Evolutionary conservation across 2,329 filamentous ascomycete genomes (phyloP).

Genomic region (Colletotrichum coccodes): DNA sequence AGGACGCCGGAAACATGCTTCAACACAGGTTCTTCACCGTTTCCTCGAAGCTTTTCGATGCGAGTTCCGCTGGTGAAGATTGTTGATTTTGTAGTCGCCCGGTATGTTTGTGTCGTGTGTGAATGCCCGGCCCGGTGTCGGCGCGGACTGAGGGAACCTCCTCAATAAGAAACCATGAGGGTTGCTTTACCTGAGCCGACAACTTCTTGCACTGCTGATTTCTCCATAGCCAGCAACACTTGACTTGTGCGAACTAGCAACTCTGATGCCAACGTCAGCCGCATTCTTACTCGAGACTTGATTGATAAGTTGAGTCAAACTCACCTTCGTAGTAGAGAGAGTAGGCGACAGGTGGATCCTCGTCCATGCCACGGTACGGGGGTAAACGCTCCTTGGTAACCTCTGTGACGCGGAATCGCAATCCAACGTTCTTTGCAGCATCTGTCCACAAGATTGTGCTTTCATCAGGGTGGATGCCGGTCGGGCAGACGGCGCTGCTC

Average conservation of each 20-base stretch:
- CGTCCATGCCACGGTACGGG: slow-evolving; percentile 65
- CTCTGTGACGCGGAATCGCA: slow-evolving; percentile 70
- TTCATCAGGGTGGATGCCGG: slow-evolving; percentile 33
- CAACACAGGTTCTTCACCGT: not conserved
- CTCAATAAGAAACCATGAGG: slow-evolving; percentile 63
- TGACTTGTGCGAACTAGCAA: slow-evolving; percentile 72
- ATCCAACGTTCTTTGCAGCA: slow-evolving; percentile 68
- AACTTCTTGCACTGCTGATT: slow-evolving; percentile 69
- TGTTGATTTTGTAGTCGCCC: not conserved
- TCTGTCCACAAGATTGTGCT: slow-evolving; percentile 74
- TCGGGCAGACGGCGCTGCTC: slow-evolving; percentile 48
- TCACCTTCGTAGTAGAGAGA: slow-evolving; percentile 78
- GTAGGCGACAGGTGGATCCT: slow-evolving; percentile 76
- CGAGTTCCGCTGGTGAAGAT: not conserved
- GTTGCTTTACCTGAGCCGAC: slow-evolving; percentile 73
- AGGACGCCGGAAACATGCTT: not conserved
- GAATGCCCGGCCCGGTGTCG: not conserved
- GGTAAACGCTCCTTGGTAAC: slow-evolving; percentile 54
- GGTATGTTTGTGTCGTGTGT: not conserved
- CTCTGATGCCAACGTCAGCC: slow-evolving; percentile 59
- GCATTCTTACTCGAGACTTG: not conserved
- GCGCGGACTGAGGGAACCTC: slow-evolving; percentile 36
- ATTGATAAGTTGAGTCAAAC: slow-evolving; percentile 32
- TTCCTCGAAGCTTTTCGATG: not conserved
- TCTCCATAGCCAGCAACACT: slow-evolving; percentile 73